Evolutionary conservation across 768 basidiomycete genomes (phyloP), one percentile per base, ranked within the genome.

Genomic region (Mycena galopus): DNA sequence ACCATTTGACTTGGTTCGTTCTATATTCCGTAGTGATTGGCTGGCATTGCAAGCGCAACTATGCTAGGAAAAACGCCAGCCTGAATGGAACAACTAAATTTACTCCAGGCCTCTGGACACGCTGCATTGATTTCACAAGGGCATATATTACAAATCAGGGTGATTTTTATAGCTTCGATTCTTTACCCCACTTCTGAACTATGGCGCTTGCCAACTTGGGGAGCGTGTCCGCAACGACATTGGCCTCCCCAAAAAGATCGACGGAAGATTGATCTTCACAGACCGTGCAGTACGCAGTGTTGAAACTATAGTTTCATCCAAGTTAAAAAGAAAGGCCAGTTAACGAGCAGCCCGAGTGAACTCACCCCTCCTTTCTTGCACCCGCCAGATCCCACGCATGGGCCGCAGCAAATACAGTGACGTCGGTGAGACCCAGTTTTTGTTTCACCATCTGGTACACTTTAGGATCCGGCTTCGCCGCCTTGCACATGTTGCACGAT

Each of bases 351-450:
- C 23, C 12, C 10, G 9, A n/a, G n/a, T n/a, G 6, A n/a, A 25
- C 55, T 1, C 27, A 66, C 65, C 56, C 65, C 21, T 32, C 56
- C 29, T 33, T 58, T 30, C 29, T 30, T 11, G 65, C 65, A n/a
- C 56, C 65, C 16, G 56, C 65, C 11, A 66, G 37, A 33, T 66
- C 65, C 65, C 65, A 66, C 2, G 65, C 39, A 47, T 66, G 65
- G 25, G 65, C 65, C 21, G 56, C 65, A 42, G 65, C 65, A 19
- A 66, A 66, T 17, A 66, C 65, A n/a, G 51, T 30, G 30, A 47
- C 42, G 7, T 30, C 29, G 5, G 55, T 56, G 4, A 8, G 1
- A 25, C 37, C 4, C 17, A 66, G 30, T 30, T 32, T 29, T n/a
- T 66, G 21, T 39, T 23, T 57, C n/a, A 17, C 56, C 65, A 66